Evolutionary conservation across 2,329 filamentous ascomycete genomes (phyloP).

Genomic region (Paramyrothecium roridum): DNA sequence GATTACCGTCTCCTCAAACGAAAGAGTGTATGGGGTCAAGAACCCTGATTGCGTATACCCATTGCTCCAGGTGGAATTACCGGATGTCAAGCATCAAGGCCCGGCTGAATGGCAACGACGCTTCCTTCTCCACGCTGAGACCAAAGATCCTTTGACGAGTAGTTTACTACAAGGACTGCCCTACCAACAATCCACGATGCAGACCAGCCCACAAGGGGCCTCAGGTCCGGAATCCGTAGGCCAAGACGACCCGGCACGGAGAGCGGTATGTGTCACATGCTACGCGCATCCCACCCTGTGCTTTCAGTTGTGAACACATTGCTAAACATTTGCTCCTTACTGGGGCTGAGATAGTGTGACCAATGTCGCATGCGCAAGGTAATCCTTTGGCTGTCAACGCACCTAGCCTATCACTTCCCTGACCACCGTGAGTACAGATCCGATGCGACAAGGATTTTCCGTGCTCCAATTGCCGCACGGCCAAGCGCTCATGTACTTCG

Average conservation of each 20-base stretch:
- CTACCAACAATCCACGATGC: too few relatives aligned
- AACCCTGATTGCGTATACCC: too few relatives aligned
- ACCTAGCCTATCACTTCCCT: neutral
- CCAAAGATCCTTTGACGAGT: too few relatives aligned
- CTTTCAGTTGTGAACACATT: neutral
- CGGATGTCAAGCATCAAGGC: slow-evolving; percentile 14
- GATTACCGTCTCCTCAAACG: too few relatives aligned
- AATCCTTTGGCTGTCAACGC: neutral
- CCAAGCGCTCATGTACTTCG: slow-evolving; percentile 51
- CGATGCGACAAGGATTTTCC: slow-evolving; percentile 57
- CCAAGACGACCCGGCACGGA: neutral
- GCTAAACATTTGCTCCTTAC: neutral
- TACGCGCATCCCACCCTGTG: neutral
- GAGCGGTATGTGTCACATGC: slow-evolving; percentile 29
- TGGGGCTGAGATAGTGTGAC: slow-evolving; percentile 33
- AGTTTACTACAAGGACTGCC: too few relatives aligned
- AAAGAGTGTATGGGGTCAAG: too few relatives aligned
- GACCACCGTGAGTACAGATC: slow-evolving; percentile 34
- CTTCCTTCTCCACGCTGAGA: too few relatives aligned
- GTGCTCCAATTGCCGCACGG: slow-evolving; percentile 55
- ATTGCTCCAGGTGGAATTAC: slow-evolving; percentile 6
- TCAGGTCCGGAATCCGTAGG: too few relatives aligned
- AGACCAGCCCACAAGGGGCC: too few relatives aligned
- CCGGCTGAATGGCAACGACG: too few relatives aligned
- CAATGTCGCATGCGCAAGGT: slow-evolving; percentile 41